Conservation (phyloP, 176 grass and related monocot species). For the Thinopyrum elongatum region DNA sequence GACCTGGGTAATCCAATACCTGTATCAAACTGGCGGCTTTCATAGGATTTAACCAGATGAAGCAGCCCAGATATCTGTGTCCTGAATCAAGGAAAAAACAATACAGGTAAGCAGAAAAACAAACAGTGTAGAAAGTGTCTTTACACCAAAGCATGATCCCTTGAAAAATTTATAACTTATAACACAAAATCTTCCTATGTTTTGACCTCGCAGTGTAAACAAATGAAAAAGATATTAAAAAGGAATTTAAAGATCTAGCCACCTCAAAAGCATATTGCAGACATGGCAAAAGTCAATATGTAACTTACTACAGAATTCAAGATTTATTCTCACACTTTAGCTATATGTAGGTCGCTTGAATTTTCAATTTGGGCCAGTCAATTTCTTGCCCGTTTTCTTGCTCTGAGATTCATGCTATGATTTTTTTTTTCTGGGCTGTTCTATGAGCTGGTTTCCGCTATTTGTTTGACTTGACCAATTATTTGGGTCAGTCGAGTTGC, state of each 20-base stretch:
- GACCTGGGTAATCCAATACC: constrained; percentile 97
- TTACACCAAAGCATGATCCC: not conserved
- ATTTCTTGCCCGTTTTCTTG: no score
- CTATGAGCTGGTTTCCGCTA: no score
- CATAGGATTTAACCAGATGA: constrained; percentile 93
- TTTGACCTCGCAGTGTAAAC: not conserved
- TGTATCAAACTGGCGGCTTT: constrained; percentile 75
- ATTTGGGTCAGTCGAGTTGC: no score
- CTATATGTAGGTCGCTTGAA: no score
- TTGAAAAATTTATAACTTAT: no score
- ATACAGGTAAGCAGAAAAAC: constrained; percentile 7
- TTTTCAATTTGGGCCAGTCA: no score
- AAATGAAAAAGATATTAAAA: not conserved
- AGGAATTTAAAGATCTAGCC: not conserved
- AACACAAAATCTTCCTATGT: not conserved
- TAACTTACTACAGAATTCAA: no score
- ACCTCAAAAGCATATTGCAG: not conserved
- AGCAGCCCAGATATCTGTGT: constrained; percentile 78
- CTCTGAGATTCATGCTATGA: no score
- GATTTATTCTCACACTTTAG: not conserved
- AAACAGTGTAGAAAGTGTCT: not conserved
- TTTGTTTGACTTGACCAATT: no score
- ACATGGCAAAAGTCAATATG: not conserved
- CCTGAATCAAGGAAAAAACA: constrained; percentile 40
- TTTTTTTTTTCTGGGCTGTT: no score